These are phyloP conservation scores for Corymbia calophylla DNA, from an alignment of 441 rosid species.

Conservation along the genomic window DNA sequence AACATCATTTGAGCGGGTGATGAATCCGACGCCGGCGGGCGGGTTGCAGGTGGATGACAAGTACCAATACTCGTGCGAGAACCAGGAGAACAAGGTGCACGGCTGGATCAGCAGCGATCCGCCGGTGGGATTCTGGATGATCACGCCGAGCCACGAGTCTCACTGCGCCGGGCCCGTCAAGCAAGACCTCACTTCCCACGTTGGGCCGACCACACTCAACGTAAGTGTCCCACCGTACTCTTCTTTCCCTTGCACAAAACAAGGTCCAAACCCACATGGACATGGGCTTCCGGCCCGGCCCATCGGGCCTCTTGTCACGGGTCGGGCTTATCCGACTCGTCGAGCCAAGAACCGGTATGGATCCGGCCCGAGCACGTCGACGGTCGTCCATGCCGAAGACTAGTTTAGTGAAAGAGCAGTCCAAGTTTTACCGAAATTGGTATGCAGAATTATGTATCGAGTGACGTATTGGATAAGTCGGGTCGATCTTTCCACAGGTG, in stretches of 20 bases:
- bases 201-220: constrained; percentile 29
- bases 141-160: constrained; percentile 32
- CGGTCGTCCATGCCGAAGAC: not conserved
- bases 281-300: not conserved
- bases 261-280: not conserved
- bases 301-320: not conserved
- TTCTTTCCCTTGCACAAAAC: not conserved
- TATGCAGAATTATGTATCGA: not conserved
- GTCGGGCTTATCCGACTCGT: not conserved
- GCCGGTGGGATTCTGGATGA: constrained; percentile 43
- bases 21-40: not conserved
- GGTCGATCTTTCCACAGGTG: not conserved
- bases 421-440: not conserved
- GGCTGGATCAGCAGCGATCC: constrained; percentile 41
- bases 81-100: constrained; percentile 32
- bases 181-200: constrained; percentile 48
- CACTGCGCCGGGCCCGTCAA: constrained; percentile 40
- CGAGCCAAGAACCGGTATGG: not conserved
- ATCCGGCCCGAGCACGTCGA: not conserved
- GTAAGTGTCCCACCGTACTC: constrained; percentile 7
- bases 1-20: not conserved
- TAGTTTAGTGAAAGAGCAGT: not conserved
- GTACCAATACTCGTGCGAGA: constrained; percentile 36
- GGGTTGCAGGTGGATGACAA: constrained; percentile 51
- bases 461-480: not conserved